A percentile compares a stretch with the other conserved stretches of the same genome.
phyloP scores from a whole-genome alignment of 805 yeast species.

The Ogataea populi-albae region DNA sequence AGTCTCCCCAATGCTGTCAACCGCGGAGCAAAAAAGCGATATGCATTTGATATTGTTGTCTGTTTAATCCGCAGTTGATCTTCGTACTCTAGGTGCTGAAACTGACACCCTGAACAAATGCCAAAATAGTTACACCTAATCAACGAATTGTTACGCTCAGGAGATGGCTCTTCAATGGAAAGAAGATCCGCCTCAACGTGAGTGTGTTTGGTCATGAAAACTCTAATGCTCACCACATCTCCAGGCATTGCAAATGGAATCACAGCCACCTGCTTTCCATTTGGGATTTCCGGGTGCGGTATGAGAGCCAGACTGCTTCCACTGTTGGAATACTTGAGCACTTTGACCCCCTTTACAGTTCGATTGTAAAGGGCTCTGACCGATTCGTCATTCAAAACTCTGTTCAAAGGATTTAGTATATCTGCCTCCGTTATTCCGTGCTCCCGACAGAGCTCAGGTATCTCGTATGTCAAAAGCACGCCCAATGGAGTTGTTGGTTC shows the following conservation, averaged over 20 bases:
- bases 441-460: constrained; percentile 51
- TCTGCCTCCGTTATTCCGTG: constrained; percentile 42
- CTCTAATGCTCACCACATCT: constrained; percentile 65
- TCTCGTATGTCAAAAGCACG: constrained; percentile 64
- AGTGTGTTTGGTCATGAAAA: constrained; percentile 73
- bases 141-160: constrained; percentile 50
- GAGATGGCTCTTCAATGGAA: constrained; percentile 36
- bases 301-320: constrained; percentile 86
- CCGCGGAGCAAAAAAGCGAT: constrained; percentile 66
- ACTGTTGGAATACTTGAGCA: constrained; percentile 62
- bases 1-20: constrained; percentile 41
- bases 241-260: constrained; percentile 91
- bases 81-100: constrained; percentile 71
- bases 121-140: constrained; percentile 84
- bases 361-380: constrained; percentile 47
- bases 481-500: constrained; percentile 84
- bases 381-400: constrained; percentile 57
- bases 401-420: constrained; percentile 62
- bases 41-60: constrained; percentile 78
- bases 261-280: constrained; percentile 56
- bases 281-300: constrained; percentile 51
- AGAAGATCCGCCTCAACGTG: constrained; percentile 76
- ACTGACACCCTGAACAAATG: constrained; percentile 92
- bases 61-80: constrained; percentile 72
- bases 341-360: constrained; percentile 51